A percentile compares a stretch with the other conserved stretches of the same genome.
Conservation (phyloP, 371 early-diverging fungal species). For the Nematocida sp. region DNA sequence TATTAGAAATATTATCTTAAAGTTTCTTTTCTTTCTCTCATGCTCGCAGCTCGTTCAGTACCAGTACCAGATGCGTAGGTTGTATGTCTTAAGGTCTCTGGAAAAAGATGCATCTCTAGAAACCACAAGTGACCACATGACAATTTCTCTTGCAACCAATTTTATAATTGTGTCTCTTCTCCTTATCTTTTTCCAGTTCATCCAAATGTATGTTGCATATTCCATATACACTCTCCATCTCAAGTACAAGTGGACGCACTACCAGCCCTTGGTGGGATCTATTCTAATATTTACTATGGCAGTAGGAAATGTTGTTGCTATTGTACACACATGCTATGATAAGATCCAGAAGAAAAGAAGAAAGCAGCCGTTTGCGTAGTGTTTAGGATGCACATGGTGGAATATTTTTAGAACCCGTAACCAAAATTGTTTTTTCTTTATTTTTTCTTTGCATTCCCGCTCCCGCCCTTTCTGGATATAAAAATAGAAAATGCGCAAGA, state of each 20-base stretch:
- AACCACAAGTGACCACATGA: conserved; percentile 48
- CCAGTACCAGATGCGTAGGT: conserved; percentile 50
- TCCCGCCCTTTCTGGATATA: not conserved
- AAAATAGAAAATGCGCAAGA: not conserved
- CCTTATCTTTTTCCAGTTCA: conserved; percentile 36
- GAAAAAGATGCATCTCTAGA: conserved; percentile 39
- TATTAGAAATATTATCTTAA: conserved; percentile 32
- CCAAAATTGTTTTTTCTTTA: too few species aligned
- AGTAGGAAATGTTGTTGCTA: conserved; percentile 42
- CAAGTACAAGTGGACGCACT: conserved; percentile 13
- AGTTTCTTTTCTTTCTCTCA: conserved; percentile 45
- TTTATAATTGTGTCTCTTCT: conserved; percentile 23
- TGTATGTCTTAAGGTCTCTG: conserved; percentile 37
- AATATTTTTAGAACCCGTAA: too few species aligned
- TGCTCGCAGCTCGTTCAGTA: conserved; percentile 51
- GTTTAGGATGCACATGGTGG: too few species aligned
- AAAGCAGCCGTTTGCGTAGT: not conserved
- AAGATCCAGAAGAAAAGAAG: conserved; percentile 8
- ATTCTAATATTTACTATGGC: conserved; percentile 33
- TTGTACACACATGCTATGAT: conserved; percentile 33
- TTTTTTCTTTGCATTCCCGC: not conserved
- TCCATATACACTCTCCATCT: conserved; percentile 42
- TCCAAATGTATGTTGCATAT: conserved; percentile 50
- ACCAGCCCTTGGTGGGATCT: conserved; percentile 49
- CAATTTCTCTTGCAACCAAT: conserved; percentile 31